Base-by-base conservation (phyloP, 2,329 filamentous ascomycete genomes). In the Apiospora kogelbergensis region DNA sequence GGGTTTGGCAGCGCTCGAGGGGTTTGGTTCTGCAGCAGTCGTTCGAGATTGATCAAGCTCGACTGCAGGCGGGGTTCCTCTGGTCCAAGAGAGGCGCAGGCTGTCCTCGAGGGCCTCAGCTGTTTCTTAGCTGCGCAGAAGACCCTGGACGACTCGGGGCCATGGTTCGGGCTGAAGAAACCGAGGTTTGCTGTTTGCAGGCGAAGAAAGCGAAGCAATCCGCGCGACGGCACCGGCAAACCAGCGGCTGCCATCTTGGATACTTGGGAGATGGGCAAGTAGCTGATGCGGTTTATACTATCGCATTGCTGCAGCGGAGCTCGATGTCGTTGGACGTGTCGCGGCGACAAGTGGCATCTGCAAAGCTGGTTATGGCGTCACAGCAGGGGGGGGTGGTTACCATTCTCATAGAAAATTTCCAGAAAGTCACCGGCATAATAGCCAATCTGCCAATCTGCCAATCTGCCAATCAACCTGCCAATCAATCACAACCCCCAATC, bases 151-250 rank as follows among this genome's bases (percentile, higher is more conserved):
- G 73, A 33, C 10, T 67, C 46, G 11, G 71, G 71, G 41, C 68
- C 70, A 68, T 78, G 76, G 74, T 81, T 83, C 67, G 81, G 77
- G 68, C 77, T 82, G 78, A 86, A 85, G 74, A 88, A 86, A 71
- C 81, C 83, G 63, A 87, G 76, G 68, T 84, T 83, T 74, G 92
- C 86, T 72, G 91, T 89, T 79, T 95, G 93, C 67, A 84, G 88
- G 73, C 89, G 90, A 72, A 96, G 85, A 78, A 93, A 95, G 73
- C 89, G 90, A 71, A 96, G 84, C 24, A 95, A 86, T 69, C 79
- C 82, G 72, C 80, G 80, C 66, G 87, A 89, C 33, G 87, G 87
- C 66, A 84, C 86, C 65, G 83, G 81, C 48, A 78, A 73, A 71
- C 79, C 81, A 74, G 84, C 74, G 70, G 81, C 79, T 72, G 82